phyloP scores from a whole-genome alignment of 352 stramenopile species.

The Phytophthora sojae region DNA sequence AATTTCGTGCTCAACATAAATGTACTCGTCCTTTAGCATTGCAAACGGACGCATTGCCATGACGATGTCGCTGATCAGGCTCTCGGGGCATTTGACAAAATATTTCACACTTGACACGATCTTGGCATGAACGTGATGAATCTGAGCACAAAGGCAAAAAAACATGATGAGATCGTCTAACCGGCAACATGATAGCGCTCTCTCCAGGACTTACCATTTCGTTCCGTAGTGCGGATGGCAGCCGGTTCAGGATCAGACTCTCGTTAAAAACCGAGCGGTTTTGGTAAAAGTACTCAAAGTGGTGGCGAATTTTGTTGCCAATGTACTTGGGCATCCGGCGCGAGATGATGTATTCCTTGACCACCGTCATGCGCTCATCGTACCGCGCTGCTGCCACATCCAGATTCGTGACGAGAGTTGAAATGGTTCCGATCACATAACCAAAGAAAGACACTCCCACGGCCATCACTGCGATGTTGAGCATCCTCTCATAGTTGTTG shows the following conservation, averaged over 20 bases:
- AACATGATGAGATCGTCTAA: background rate
- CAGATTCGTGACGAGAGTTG: slow-evolving; percentile 80
- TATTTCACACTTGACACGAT: slow-evolving; percentile 77
- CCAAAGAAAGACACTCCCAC: slow-evolving; percentile 88
- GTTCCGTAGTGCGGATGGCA: slow-evolving; percentile 81
- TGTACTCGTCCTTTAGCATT: slow-evolving; percentile 78
- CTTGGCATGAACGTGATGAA: slow-evolving; percentile 79
- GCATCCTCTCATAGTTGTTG: slow-evolving; percentile 74
- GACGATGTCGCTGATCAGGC: slow-evolving; percentile 85
- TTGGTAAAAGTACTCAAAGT: slow-evolving; percentile 90
- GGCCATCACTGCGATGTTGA: slow-evolving; percentile 84
- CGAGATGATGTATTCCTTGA: slow-evolving; percentile 91
- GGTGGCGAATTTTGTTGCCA: slow-evolving; percentile 74
- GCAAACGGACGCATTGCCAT: slow-evolving; percentile 83
- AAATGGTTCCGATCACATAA: slow-evolving; percentile 89
- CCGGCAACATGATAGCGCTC: background rate
- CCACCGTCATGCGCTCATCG: slow-evolving; percentile 77
- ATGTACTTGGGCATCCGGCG: slow-evolving; percentile 76
- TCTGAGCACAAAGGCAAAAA: slow-evolving; percentile 39
- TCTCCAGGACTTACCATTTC: slow-evolving; percentile 63
- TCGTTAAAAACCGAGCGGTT: slow-evolving; percentile 89
- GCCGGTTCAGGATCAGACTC: slow-evolving; percentile 62
- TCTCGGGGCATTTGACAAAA: slow-evolving; percentile 80
- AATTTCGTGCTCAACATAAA: slow-evolving; percentile 86
- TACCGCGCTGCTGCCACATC: slow-evolving; percentile 76